Percentiles rank a stretch among this genome's conserved stretches.
Evolutionary conservation across 2,329 filamentous ascomycete genomes (phyloP).

Genomic region (Verticillium albo-atrum): DNA sequence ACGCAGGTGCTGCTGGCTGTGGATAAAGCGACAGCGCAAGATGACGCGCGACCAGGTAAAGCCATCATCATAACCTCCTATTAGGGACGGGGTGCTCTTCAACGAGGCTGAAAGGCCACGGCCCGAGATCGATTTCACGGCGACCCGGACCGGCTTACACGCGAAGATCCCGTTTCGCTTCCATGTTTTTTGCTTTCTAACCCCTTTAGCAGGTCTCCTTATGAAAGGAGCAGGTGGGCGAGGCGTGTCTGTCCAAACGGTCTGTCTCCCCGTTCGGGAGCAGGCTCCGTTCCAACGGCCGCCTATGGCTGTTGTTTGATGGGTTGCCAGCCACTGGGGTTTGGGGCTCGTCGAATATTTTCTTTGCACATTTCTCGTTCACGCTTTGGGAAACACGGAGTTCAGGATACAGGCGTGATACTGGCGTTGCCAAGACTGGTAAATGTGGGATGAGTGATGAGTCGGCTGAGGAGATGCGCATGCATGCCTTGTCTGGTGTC

Average conservation of each 20-base stretch:
- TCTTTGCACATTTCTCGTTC: background rate
- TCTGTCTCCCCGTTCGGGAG: background rate
- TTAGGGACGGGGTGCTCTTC: constrained; percentile 6
- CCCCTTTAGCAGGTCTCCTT: background rate
- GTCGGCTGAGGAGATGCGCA: too few species aligned
- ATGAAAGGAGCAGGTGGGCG: background rate
- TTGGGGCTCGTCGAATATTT: too few species aligned
- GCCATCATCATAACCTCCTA: constrained; percentile 59
- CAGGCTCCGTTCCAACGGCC: background rate
- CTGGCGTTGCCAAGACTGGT: too few species aligned
- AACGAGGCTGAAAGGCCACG: background rate
- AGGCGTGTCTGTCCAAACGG: background rate
- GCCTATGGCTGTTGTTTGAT: background rate
- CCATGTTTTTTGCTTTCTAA: background rate
- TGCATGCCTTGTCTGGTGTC: too few species aligned
- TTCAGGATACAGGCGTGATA: background rate
- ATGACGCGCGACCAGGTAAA: constrained; percentile 57
- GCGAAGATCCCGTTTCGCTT: background rate
- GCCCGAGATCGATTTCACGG: background rate
- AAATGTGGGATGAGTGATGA: too few species aligned
- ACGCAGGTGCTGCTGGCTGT: constrained; percentile 59
- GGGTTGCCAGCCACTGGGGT: too few species aligned
- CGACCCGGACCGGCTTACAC: background rate
- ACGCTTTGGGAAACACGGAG: background rate
- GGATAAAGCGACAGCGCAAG: constrained; percentile 60